A percentile compares a stretch with the other conserved stretches of the same genome.
These are phyloP conservation scores for Oryza longistaminata DNA, from an alignment of 176 grass and related monocot species.

Conservation along the genomic window DNA sequence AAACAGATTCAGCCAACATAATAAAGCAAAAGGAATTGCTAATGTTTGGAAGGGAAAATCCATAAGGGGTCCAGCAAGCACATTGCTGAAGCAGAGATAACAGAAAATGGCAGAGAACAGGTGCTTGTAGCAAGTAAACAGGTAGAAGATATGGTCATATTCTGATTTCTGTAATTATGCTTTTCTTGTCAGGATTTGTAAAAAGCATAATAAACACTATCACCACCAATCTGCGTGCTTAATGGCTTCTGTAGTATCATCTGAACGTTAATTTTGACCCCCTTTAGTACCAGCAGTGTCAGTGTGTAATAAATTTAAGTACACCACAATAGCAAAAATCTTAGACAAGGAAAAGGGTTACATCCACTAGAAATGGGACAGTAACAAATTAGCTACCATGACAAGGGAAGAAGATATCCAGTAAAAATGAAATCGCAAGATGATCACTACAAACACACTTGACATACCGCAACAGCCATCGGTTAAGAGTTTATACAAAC, in stretches of 20 bases:
- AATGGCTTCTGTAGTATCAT: neutral
- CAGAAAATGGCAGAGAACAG: neutral
- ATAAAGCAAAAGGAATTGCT: neutral
- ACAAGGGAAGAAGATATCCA: neutral
- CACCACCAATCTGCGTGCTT: neutral
- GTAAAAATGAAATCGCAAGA: neutral
- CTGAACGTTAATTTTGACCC: neutral
- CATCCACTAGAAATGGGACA: neutral
- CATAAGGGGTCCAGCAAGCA: neutral
- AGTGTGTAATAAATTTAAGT: neutral
- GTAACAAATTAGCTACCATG: neutral
- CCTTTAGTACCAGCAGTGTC: neutral
- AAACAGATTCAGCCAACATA: neutral
- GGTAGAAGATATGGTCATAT: neutral
- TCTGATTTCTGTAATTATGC: neutral
- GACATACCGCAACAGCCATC: neutral
- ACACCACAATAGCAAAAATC: neutral
- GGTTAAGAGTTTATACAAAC: slow-evolving; percentile 21
- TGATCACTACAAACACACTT: neutral
- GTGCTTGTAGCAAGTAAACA: neutral
- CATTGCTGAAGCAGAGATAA: neutral
- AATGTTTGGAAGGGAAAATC: neutral
- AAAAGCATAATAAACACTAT: neutral
- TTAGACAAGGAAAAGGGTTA: neutral
- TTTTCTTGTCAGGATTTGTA: neutral